phyloP scores from a whole-genome alignment of 225 moss, liverwort and hornwort species.

The Thuidium tamariscinum region DNA sequence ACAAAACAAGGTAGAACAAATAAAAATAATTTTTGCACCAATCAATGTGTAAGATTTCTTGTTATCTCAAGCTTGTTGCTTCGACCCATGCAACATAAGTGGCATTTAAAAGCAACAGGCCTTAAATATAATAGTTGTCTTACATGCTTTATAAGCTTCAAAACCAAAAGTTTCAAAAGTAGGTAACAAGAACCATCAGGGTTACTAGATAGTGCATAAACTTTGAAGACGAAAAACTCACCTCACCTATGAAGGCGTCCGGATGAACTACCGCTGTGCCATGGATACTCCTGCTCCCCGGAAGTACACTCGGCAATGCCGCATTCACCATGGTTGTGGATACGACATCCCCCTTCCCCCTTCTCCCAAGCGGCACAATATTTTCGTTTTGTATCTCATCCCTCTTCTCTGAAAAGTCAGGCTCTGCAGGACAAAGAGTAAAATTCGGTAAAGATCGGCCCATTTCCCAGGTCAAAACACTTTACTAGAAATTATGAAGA shows the following conservation, averaged over 20 bases:
- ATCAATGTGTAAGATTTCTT: not conserved
- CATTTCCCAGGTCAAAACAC: not conserved
- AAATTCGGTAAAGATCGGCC: not conserved
- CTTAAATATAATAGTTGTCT: not conserved
- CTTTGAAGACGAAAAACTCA: conserved; percentile 7
- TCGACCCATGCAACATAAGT: not conserved
- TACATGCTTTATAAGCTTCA: not conserved
- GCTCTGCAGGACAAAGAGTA: conserved; percentile 15
- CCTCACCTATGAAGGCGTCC: conserved; percentile 75
- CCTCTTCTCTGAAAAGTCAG: conserved; percentile 36
- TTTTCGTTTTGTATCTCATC: conserved; percentile 16
- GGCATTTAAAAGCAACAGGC: not conserved
- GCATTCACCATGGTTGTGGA: conserved; percentile 14
- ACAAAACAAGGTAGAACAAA: not conserved
- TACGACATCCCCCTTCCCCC: conserved; percentile 1
- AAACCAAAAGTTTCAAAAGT: not conserved
- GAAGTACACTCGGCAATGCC: conserved; percentile 27
- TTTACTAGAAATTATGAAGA: not conserved
- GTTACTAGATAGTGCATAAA: not conserved
- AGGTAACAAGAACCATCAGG: not conserved
- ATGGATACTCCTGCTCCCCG: conserved; percentile 49
- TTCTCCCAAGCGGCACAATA: conserved; percentile 4
- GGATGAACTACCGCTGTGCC: conserved; percentile 77
- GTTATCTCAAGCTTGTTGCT: not conserved
- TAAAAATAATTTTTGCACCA: too few relatives aligned